These are phyloP conservation scores for Calonectria montana DNA, from an alignment of 2,329 filamentous ascomycete genomes.

Conservation along the genomic window DNA sequence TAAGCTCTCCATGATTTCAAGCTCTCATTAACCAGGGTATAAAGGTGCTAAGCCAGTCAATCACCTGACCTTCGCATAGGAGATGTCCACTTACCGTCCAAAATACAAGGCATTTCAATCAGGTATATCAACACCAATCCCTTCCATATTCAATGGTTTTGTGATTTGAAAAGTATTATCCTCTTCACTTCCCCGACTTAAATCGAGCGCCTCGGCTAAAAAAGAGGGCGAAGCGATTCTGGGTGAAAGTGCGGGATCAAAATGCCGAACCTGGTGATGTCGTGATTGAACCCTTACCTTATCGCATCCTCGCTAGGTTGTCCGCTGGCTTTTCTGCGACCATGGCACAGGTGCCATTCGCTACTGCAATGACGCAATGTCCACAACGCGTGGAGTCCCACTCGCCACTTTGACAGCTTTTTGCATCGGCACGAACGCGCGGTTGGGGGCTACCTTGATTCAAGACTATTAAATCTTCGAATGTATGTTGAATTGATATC, in stretches of 20 bases:
- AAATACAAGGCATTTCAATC: not conserved
- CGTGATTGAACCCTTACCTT: not conserved
- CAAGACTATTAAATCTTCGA: not conserved
- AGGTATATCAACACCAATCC: not conserved
- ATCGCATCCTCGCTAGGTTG: not conserved
- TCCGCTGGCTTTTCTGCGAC: not conserved
- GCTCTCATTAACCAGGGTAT: too few species aligned
- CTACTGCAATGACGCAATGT: constrained; percentile 4
- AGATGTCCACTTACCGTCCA: too few species aligned
- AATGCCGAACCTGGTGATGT: not conserved
- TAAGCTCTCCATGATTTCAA: not conserved
- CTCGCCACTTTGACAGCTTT: not conserved
- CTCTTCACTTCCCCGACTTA: not conserved
- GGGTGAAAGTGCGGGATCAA: not conserved
- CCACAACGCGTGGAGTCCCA: not conserved
- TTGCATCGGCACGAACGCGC: not conserved
- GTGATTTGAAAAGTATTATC: not conserved
- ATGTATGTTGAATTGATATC: too few species aligned
- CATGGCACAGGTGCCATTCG: not conserved
- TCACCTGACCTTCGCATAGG: too few species aligned
- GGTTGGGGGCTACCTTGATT: too few species aligned
- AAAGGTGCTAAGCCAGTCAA: too few species aligned
- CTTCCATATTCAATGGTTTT: not conserved
- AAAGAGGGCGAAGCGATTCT: not conserved
- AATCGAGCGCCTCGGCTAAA: not conserved